phyloP scores from a whole-genome alignment of 768 basidiomycete species.

The Pulveroboletus sp. region DNA sequence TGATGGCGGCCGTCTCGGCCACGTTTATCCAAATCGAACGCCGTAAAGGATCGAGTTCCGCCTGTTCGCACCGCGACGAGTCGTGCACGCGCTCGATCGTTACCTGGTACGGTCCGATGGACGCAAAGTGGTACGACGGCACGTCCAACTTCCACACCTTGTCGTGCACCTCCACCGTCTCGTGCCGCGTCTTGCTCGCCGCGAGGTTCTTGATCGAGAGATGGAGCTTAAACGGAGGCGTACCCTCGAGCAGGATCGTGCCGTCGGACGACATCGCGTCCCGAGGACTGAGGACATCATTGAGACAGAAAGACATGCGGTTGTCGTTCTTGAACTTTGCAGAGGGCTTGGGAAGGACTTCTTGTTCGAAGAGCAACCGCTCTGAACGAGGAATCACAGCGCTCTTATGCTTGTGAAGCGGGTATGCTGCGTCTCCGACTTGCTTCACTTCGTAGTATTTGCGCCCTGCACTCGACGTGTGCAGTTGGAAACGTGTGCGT shows the following conservation, averaged over 20 bases:
- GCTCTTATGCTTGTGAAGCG: conserved; percentile 62
- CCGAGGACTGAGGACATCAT: conserved; percentile 57
- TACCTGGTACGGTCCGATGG: conserved; percentile 78
- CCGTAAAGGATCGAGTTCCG: conserved; percentile 54
- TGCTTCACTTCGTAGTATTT: conserved; percentile 90
- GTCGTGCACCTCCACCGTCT: conserved; percentile 48
- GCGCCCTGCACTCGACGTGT: conserved; percentile 69
- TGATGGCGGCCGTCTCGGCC: conserved; percentile 92
- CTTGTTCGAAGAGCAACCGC: conserved; percentile 78
- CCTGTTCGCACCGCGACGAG: conserved; percentile 76
- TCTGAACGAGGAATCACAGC: conserved; percentile 63
- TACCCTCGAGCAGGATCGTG: conserved; percentile 68
- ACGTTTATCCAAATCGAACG: conserved; percentile 83
- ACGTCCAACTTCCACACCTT: conserved; percentile 68
- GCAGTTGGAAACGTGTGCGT: conserved; percentile 75
- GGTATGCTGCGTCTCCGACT: conserved; percentile 83
- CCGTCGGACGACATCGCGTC: conserved; percentile 50
- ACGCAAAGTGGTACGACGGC: conserved; percentile 67
- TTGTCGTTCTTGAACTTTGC: conserved; percentile 69
- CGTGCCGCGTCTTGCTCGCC: conserved; percentile 57
- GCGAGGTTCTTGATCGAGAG: conserved; percentile 75
- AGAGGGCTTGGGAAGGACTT: conserved; percentile 75
- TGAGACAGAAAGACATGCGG: conserved; percentile 70
- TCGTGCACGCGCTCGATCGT: conserved; percentile 77
- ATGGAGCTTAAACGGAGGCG: conserved; percentile 78